Evolutionary conservation across 2,329 filamentous ascomycete genomes (phyloP).

Genomic region (Zymoseptoria tritici): DNA sequence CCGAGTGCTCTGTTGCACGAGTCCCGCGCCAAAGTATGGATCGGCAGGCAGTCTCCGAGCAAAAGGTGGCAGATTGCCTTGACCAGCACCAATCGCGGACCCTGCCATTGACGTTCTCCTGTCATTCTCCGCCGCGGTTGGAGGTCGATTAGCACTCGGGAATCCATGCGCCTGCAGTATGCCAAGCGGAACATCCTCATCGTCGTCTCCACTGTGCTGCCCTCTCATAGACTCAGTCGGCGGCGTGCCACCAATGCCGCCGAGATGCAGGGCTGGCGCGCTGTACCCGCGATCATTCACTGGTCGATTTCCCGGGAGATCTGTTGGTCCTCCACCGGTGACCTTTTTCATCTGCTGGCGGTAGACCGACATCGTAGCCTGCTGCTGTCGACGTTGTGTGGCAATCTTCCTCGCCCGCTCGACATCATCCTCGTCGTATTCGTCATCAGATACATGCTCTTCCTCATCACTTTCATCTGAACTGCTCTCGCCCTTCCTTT

Average conservation of each 20-base stretch:
- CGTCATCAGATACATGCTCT: slow-evolving; percentile 50
- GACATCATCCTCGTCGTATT: slow-evolving; percentile 63
- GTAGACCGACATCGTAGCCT: slow-evolving; percentile 83
- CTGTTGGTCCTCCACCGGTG: slow-evolving; percentile 61
- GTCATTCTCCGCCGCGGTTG: slow-evolving; percentile 51
- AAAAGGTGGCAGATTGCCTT: slow-evolving; percentile 65
- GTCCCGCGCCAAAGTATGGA: slow-evolving; percentile 71
- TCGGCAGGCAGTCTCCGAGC: slow-evolving; percentile 75
- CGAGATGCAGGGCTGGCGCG: slow-evolving; percentile 23
- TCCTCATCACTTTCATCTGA: slow-evolving; percentile 29
- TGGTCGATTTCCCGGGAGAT: slow-evolving; percentile 42
- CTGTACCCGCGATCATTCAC: slow-evolving; percentile 47
- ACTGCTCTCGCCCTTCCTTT: slow-evolving; percentile 52
- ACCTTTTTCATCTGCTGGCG: slow-evolving; percentile 96
- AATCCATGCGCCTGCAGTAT: slow-evolving; percentile 87
- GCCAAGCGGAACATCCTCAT: slow-evolving; percentile 79
- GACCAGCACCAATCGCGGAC: slow-evolving; percentile 40
- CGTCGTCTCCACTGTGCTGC: slow-evolving; percentile 55
- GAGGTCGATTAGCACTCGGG: slow-evolving; percentile 68
- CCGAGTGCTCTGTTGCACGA: slow-evolving; percentile 64
- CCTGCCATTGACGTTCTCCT: slow-evolving; percentile 38
- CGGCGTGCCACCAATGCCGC: slow-evolving; percentile 25
- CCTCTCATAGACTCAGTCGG: slow-evolving; percentile 19
- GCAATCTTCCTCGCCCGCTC: slow-evolving; percentile 67
- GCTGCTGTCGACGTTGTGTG: slow-evolving; percentile 76